Evolutionary conservation across 2,329 filamentous ascomycete genomes (phyloP).

Genomic region (Aspergillus flavus): DNA sequence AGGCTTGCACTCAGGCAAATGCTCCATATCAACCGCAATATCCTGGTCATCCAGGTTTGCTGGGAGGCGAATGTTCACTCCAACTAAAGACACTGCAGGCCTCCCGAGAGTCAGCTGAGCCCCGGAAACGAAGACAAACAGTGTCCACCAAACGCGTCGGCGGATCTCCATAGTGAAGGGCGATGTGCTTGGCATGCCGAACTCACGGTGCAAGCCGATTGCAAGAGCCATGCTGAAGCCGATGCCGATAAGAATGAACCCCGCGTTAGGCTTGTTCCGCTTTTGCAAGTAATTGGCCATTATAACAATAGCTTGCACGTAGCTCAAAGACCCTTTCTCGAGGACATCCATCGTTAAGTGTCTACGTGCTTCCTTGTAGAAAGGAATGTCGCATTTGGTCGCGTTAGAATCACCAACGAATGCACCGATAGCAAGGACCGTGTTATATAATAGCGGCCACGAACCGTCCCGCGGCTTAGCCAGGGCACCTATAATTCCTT

Average conservation of each 20-base stretch:
- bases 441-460: conserved; percentile 23
- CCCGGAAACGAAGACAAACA: conserved; percentile 24
- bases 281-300: conserved; percentile 25
- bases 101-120: conserved; percentile 21
- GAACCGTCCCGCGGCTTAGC: conserved; percentile 22
- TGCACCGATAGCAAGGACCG: conserved; percentile 22
- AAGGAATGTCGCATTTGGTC: conserved; percentile 19
- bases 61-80: conserved; percentile 22
- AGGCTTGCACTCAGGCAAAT: conserved; percentile 14
- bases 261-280: conserved; percentile 24
- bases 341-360: conserved; percentile 23
- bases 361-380: conserved; percentile 22
- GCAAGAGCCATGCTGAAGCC: conserved; percentile 25
- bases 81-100: conserved; percentile 23
- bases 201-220: conserved; percentile 24
- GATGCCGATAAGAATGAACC: conserved; percentile 22
- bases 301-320: conserved; percentile 22
- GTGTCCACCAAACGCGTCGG: conserved; percentile 25
- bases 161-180: conserved; percentile 25
- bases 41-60: conserved; percentile 24
- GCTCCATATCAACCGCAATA: conserved; percentile 25
- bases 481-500: conserved; percentile 14
- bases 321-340: conserved; percentile 24
- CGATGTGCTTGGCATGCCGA: conserved; percentile 24
- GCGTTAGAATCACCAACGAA: conserved; percentile 23